These are phyloP conservation scores for Phoma sp. DNA, from an alignment of 2,329 filamentous ascomycete species.

Conservation along the genomic window DNA sequence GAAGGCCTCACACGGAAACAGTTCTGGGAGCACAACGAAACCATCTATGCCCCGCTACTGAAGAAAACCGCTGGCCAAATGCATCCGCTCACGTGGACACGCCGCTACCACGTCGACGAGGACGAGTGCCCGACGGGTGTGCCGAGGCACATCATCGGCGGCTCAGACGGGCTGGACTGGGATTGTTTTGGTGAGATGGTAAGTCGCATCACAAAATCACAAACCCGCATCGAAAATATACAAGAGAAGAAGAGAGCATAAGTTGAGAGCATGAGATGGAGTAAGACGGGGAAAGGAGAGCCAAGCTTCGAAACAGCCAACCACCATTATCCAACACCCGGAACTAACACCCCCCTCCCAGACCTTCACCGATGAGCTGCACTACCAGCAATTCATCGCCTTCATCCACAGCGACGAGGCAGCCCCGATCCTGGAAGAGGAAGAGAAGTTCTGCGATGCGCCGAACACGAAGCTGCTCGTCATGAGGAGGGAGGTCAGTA, in stretches of 20 bases:
- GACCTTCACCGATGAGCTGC: constrained; percentile 26
- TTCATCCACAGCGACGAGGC: constrained; percentile 26
- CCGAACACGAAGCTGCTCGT: constrained; percentile 22
- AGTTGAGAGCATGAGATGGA: no score
- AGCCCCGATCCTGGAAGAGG: constrained; percentile 19
- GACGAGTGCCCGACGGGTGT: constrained; percentile 20
- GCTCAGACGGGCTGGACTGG: constrained; percentile 23
- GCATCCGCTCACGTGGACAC: constrained; percentile 26
- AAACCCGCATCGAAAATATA: no score
- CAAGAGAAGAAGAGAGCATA: no score
- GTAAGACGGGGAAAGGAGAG: no score
- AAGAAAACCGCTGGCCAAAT: constrained; percentile 20
- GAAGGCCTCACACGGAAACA: constrained; percentile 19
- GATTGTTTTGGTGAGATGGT: constrained; percentile 27
- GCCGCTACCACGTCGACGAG: constrained; percentile 23
- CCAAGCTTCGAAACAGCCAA: no score
- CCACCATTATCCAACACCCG: no score
- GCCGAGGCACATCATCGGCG: constrained; percentile 17
- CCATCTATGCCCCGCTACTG: constrained; percentile 14
- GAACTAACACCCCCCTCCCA: not conserved
- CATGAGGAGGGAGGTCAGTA: constrained; percentile 21
- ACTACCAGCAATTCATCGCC: constrained; percentile 28
- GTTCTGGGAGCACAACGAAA: constrained; percentile 25
- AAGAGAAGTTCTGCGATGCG: constrained; percentile 24
- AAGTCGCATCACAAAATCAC: not conserved